Percentiles rank a stretch among this genome's conserved stretches.
These are phyloP conservation scores for Pichia insulana DNA, from an alignment of 805 yeast species.

Conservation along the genomic window DNA sequence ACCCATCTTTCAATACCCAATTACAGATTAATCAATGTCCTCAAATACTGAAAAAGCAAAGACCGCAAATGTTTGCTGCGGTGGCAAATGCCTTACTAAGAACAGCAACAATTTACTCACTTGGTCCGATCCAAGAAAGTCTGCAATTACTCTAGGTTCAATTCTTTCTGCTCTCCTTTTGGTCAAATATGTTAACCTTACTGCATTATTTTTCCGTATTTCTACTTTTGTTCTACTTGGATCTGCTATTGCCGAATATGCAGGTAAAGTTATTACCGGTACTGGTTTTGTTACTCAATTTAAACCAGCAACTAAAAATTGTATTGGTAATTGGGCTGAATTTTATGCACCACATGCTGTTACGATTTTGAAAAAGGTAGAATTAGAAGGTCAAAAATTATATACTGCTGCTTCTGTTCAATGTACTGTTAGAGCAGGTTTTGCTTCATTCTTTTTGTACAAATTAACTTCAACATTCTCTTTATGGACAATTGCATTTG, in stretches of 20 bases:
- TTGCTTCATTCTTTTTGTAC: conserved; percentile 53
- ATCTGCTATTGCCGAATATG: conserved; percentile 70
- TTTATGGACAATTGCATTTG: conserved; percentile 54
- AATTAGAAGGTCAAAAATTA: conserved; percentile 45
- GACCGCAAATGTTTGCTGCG: conserved; percentile 20
- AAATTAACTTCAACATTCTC: conserved; percentile 70
- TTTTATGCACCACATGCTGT: conserved; percentile 29
- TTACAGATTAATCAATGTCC: not conserved
- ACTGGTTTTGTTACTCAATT: conserved; percentile 72
- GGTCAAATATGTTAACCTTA: conserved; percentile 53
- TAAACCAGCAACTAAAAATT: conserved; percentile 51
- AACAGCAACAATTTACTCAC: conserved; percentile 38
- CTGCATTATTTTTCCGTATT: conserved; percentile 52
- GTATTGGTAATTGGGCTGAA: conserved; percentile 23
- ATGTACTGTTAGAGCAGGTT: conserved; percentile 65
- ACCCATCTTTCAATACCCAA: no score
- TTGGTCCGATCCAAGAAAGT: conserved; percentile 67
- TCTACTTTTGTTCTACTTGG: conserved; percentile 46
- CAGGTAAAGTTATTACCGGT: conserved; percentile 65
- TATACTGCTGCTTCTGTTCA: conserved; percentile 64
- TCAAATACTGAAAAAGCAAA: not conserved
- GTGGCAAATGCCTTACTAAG: conserved; percentile 25
- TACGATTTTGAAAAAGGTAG: conserved; percentile 38
- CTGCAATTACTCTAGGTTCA: conserved; percentile 70
- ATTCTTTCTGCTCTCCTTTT: conserved; percentile 46